Evolutionary conservation across 2,329 filamentous ascomycete species (phyloP).

Genomic region (Paecilomyces sp.): DNA sequence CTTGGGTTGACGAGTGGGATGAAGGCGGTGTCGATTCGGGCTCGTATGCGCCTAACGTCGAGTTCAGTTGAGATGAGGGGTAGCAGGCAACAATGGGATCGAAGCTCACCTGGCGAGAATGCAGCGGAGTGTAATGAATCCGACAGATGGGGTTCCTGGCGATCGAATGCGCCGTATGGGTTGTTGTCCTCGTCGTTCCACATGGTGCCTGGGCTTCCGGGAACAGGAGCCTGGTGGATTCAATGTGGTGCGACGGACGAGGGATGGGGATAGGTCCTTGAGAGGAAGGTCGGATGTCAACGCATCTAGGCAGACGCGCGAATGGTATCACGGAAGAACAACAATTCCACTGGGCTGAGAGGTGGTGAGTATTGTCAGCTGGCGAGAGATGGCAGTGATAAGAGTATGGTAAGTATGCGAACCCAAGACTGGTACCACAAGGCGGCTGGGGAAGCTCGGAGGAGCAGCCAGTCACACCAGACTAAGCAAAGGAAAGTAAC

Average conservation of each 20-base stretch:
- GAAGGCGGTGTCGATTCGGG: slow-evolving; percentile 59
- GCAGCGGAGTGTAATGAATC: slow-evolving; percentile 56
- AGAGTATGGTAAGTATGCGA: not conserved
- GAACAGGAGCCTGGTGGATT: not conserved
- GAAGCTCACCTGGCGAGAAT: slow-evolving; percentile 45
- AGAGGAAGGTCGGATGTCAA: not conserved
- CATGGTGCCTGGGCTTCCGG: slow-evolving; percentile 49
- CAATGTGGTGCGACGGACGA: not conserved
- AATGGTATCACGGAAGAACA: no score
- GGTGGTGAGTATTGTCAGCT: not conserved
- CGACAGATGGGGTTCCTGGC: slow-evolving; percentile 69
- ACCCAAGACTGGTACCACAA: not conserved
- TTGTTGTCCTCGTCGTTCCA: slow-evolving; percentile 99
- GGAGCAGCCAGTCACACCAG: not conserved
- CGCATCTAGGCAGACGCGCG: not conserved
- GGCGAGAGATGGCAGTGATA: not conserved
- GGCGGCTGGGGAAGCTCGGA: not conserved
- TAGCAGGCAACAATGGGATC: not conserved
- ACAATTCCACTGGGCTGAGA: not conserved
- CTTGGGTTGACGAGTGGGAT: slow-evolving; percentile 62
- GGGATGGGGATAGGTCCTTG: not conserved
- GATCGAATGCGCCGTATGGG: slow-evolving; percentile 90
- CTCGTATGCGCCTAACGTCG: slow-evolving; percentile 47
- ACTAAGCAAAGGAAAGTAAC: no score
- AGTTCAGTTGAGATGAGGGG: not conserved